These are phyloP conservation scores for Leccinum uliginosum DNA, from an alignment of 768 basidiomycete genomes.

Conservation along the genomic window DNA sequence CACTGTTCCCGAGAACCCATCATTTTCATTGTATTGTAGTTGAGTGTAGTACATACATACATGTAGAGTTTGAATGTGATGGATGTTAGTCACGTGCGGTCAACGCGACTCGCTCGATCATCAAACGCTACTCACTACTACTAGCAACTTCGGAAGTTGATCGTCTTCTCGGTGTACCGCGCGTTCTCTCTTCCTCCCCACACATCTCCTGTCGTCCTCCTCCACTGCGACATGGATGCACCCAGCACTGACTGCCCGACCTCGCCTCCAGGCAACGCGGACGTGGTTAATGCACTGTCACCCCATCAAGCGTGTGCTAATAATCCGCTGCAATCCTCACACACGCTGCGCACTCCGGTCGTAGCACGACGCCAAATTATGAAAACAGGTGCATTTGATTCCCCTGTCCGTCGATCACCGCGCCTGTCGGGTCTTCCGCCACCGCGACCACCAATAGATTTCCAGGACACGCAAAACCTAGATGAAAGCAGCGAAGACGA, in stretches of 20 bases:
- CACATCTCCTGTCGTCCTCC: not conserved
- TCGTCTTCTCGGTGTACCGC: not conserved
- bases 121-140: not conserved
- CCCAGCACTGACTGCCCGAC: slow-evolving; percentile 24
- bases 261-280: slow-evolving; percentile 31
- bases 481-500: slow-evolving; percentile 30
- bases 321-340: slow-evolving; percentile 50
- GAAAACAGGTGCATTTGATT: slow-evolving; percentile 24
- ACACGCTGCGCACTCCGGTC: slow-evolving; percentile 41
- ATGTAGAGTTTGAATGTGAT: not conserved
- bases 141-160: not conserved
- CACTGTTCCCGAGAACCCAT: not conserved
- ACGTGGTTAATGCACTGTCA: slow-evolving; percentile 38
- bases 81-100: slow-evolving; percentile 25
- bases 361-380: slow-evolving; percentile 27
- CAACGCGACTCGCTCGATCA: slow-evolving; percentile 29
- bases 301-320: slow-evolving; percentile 42
- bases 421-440: slow-evolving; percentile 42
- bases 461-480: slow-evolving; percentile 12
- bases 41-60: not conserved
- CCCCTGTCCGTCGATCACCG: slow-evolving; percentile 46
- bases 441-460: slow-evolving; percentile 16
- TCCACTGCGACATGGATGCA: slow-evolving; percentile 16
- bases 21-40: slow-evolving; percentile 8
- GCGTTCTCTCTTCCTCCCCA: not conserved